A percentile compares a stretch with the other conserved stretches of the same genome.
Conservation (phyloP, 352 stramenopile species). For the Thalassiosira mediterranea region DNA sequence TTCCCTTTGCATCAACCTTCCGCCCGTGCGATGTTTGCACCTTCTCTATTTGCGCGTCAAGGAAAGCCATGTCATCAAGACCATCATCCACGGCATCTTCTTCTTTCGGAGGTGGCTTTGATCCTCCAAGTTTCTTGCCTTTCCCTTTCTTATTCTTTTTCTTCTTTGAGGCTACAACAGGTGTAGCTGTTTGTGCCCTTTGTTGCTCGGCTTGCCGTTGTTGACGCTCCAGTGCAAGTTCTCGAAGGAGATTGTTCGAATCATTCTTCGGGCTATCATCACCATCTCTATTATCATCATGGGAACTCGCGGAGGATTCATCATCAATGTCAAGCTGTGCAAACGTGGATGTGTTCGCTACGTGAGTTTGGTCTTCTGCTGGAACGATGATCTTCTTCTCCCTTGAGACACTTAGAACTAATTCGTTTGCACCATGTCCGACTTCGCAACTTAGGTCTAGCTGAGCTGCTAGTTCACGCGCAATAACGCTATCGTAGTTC, state of each 20-base stretch:
- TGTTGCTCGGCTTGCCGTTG: conserved; percentile 41
- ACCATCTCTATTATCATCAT: conserved; percentile 37
- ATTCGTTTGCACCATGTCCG: conserved; percentile 36
- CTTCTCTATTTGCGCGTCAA: conserved; percentile 79
- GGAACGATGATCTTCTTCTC: no score
- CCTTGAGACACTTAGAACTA: conserved; percentile 16
- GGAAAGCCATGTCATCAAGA: conserved; percentile 82
- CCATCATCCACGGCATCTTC: conserved; percentile 53
- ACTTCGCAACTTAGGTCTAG: conserved; percentile 58
- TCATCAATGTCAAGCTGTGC: conserved; percentile 54
- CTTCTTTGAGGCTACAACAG: conserved; percentile 37
- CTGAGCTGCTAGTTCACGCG: conserved; percentile 67
- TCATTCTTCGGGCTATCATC: conserved; percentile 20
- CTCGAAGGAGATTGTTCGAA: conserved; percentile 50
- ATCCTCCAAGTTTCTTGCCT: conserved; percentile 62
- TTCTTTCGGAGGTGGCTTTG: conserved; percentile 15
- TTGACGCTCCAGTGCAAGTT: conserved; percentile 67
- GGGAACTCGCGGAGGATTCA: conserved; percentile 19
- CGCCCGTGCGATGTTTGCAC: conserved; percentile 77
- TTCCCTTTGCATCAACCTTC: conserved; percentile 67
- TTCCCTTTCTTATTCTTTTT: conserved; percentile 65
- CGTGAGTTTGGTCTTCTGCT: conserved; percentile 3
- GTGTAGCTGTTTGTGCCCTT: conserved; percentile 8
- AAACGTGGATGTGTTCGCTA: conserved; percentile 44
- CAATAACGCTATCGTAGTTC: conserved; percentile 50